These are phyloP conservation scores for Penicillium olsonii DNA, from an alignment of 2,329 filamentous ascomycete species.

Conservation along the genomic window DNA sequence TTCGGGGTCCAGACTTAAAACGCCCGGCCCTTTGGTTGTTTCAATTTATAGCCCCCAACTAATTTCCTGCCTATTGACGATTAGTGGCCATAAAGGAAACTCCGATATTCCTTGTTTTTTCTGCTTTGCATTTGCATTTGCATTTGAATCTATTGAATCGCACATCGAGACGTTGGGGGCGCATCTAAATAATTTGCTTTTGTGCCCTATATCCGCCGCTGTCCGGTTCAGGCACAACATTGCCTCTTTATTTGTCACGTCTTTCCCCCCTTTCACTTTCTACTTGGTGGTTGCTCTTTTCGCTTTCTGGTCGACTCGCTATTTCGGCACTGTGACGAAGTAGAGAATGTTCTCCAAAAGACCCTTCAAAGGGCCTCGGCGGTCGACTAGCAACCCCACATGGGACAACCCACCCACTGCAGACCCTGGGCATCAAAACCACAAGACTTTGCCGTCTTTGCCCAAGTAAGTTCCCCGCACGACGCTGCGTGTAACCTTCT, in stretches of 20 bases:
- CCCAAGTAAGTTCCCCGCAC: slow-evolving; percentile 21
- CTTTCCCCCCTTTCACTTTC: not conserved
- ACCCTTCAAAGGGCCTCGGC: slow-evolving; percentile 47
- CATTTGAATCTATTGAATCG: not conserved
- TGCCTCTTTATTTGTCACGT: not conserved
- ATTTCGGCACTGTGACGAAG: too few species aligned
- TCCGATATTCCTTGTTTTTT: slow-evolving; percentile 5
- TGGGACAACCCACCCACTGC: slow-evolving; percentile 44
- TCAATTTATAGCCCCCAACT: slow-evolving; percentile 22
- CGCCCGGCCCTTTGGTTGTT: slow-evolving; percentile 12
- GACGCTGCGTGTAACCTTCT: not conserved
- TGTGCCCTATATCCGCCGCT: not conserved
- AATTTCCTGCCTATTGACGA: slow-evolving; percentile 16
- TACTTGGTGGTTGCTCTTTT: too few species aligned
- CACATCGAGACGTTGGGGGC: too few species aligned
- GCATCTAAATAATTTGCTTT: not conserved
- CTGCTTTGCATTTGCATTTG: not conserved
- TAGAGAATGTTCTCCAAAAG: slow-evolving; percentile 58
- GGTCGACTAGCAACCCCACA: slow-evolving; percentile 49
- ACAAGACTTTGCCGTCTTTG: slow-evolving; percentile 32
- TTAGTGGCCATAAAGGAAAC: slow-evolving; percentile 16
- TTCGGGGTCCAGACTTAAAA: slow-evolving; percentile 2
- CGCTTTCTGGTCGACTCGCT: too few species aligned
- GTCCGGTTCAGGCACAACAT: slow-evolving; percentile 1
- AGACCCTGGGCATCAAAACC: slow-evolving; percentile 29